Evolutionary conservation across 345 rosid genomes (phyloP), one percentile per base, ranked within the genome.

Genomic region (Linum tenue): DNA sequence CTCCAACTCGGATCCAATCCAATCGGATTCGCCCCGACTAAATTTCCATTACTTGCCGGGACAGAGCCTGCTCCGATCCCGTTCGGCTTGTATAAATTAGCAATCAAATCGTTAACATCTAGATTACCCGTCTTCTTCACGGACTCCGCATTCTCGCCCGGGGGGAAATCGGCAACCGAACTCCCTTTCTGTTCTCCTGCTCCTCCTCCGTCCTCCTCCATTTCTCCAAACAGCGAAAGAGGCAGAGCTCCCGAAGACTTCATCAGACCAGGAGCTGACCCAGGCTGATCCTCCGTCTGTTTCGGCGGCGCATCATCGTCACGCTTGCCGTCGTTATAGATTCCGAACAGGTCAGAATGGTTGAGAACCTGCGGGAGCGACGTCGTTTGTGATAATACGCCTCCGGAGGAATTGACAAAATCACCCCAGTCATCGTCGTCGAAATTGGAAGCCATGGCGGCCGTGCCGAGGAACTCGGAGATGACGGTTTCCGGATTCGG

Each of bases 361-460:
- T 53, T 42, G 37, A 0, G 56, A 44, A 7, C 37, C 39, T 7
- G 39, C 6, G 80, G 82, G 2, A 74, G 67, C 5, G 84, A 79
- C 55, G 50, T 69, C 35, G 65, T 42, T 63, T 65, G 71, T 43
- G 75, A 55, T 37, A 66, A 8, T 39, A 65, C 67, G 63, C 57
- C 66, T 35, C 36, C 60, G 9, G 14, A 31, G 44, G 83, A 78
- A 37, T 72, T 68, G 59, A 83, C 69, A 76, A 90, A 92, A 59
- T 88, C 97, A 65, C 94, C 86, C 97, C 97, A 92, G 68, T 86
- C 86, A 50, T 86, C 88, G 37, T 86, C 98, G 40, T 67, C 41
- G n/a, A 62, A 69, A 64, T 31, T 5, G 67, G 61, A 65, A 35
- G 11, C 39, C 37, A 68, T 55, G 56, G 67, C 6, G 50, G 50